phyloP scores from a whole-genome alignment of 768 basidiomycete species.

The Tricholoma flavovirens region DNA sequence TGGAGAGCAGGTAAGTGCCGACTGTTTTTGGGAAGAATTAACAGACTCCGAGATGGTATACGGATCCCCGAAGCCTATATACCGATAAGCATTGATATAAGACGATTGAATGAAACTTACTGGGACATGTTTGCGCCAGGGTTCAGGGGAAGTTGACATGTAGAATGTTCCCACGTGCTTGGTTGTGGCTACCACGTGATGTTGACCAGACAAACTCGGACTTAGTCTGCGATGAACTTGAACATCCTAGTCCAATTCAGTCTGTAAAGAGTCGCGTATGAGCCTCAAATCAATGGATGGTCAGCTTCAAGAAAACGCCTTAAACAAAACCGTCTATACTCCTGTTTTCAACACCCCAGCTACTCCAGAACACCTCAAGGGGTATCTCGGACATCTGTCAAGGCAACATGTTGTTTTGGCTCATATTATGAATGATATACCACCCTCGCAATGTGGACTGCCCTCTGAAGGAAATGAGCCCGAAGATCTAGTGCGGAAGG shows the following conservation, averaged over 20 bases:
- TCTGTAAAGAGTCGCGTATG: not conserved
- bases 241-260: not conserved
- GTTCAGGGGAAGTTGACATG: too few relatives aligned
- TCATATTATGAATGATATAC: constrained; percentile 23
- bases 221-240: not conserved
- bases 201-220: not conserved
- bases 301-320: not conserved
- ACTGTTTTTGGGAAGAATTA: not conserved
- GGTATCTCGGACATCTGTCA: constrained; percentile 18
- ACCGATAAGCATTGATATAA: not conserved
- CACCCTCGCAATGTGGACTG: constrained; percentile 14
- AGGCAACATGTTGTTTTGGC: constrained; percentile 22
- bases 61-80: not conserved
- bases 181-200: not conserved
- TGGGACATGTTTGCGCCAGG: not conserved
- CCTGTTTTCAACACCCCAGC: constrained; percentile 14
- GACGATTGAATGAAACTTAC: not conserved
- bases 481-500: constrained; percentile 1
- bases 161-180: too few relatives aligned
- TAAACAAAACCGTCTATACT: constrained; percentile 12
- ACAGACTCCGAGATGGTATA: not conserved
- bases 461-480: constrained; percentile 10
- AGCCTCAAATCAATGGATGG: not conserved
- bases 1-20: too few relatives aligned
- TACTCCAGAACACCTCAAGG: constrained; percentile 8